A percentile compares a stretch with the other conserved stretches of the same genome.
These are phyloP conservation scores for Diaporthe longicolla DNA, from an alignment of 2,329 filamentous ascomycete species.

Conservation along the genomic window DNA sequence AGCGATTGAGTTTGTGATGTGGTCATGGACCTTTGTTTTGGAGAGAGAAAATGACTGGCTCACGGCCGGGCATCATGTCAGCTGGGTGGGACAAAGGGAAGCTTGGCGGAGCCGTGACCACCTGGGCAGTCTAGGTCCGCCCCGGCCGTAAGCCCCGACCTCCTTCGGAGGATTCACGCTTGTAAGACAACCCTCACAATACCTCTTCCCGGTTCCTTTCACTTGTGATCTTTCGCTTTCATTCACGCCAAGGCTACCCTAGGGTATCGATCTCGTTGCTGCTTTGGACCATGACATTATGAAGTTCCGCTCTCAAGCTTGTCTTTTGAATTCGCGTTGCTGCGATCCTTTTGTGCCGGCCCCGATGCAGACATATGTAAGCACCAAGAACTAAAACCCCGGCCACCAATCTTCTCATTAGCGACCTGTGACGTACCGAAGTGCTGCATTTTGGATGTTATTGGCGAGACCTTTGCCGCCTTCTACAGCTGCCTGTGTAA, in stretches of 20 bases:
- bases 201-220: not conserved
- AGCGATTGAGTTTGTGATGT: not conserved
- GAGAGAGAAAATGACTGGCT: not conserved
- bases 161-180: not conserved
- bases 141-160: conserved; percentile 13
- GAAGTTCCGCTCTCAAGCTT: not conserved
- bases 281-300: not conserved
- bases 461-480: not conserved
- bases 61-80: not conserved
- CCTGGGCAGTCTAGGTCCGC: not conserved
- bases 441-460: not conserved
- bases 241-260: too few relatives aligned
- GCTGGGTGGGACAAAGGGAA: conserved; percentile 19
- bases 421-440: not conserved
- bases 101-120: not conserved
- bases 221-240: not conserved
- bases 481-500: conserved; percentile 1
- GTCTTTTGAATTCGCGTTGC: not conserved
- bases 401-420: not conserved
- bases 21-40: too few relatives aligned
- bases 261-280: not conserved
- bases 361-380: not conserved
- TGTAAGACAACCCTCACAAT: not conserved
- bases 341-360: not conserved
- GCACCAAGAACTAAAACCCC: too few relatives aligned